A percentile compares a stretch with the other conserved stretches of the same genome.
Conservation (phyloP, 768 basidiomycete species). For the Lentinus tigrinus region DNA sequence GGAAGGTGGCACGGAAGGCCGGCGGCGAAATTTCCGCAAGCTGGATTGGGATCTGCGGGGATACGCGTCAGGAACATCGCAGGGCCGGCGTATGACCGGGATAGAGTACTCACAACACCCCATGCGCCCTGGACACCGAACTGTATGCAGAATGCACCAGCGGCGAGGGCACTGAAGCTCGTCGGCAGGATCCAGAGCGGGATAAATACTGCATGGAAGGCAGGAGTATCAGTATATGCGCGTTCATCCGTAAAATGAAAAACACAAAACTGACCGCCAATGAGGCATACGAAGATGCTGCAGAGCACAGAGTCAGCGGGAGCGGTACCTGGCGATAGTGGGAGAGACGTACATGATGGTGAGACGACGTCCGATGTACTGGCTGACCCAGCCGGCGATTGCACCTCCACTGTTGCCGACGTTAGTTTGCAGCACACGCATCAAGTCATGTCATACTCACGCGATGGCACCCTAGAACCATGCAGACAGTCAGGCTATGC, state of each 20-base stretch:
- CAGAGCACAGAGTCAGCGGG: background rate
- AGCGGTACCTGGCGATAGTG: background rate
- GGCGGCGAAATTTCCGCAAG: conserved; percentile 84
- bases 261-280: conserved; percentile 35
- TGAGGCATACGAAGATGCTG: conserved; percentile 53
- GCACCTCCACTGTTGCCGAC: conserved; percentile 52
- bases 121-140: conserved; percentile 90
- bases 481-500: background rate
- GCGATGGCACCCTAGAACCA: conserved; percentile 40
- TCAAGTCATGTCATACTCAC: conserved; percentile 27
- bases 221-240: background rate
- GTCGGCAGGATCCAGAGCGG: conserved; percentile 84
- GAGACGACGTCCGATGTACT: conserved; percentile 80
- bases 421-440: background rate
- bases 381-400: conserved; percentile 70
- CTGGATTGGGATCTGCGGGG: conserved; percentile 65
- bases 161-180: conserved; percentile 65
- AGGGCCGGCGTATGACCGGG: background rate
- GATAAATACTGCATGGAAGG: conserved; percentile 43
- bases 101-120: conserved; percentile 63
- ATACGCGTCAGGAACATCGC: background rate
- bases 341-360: conserved; percentile 56
- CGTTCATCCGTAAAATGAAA: background rate
- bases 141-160: conserved; percentile 86
- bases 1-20: conserved; percentile 86